Base-by-base conservation (phyloP, 1,284 basidiomycete species). In the Ceratobasidium papillatum region DNA sequence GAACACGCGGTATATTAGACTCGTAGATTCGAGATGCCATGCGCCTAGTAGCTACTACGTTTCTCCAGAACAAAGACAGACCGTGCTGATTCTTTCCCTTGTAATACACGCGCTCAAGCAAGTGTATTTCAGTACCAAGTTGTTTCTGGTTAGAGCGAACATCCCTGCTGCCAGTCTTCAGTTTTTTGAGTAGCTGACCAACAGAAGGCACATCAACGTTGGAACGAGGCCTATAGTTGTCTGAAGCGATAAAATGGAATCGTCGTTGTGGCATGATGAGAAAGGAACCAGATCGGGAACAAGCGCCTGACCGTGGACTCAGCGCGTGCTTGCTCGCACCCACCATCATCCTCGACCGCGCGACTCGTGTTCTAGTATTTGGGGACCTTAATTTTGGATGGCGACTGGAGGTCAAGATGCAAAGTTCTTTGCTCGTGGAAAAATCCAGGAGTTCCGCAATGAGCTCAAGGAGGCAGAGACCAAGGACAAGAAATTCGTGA, bases 401-500 rank as follows among this genome's bases (percentile, higher is more conserved):
- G 71, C 77, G 51, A 72, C 77, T 54, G 76, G 75, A 41, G 91
- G 92, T 74, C 92, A 94, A 84, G 93, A 94, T 87, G 93, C 92
- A 64, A 94, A 94, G 80, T 94, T 94, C 87, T 94, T 94, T 80
- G 89, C 94, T 80, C 88, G 95, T 78, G 94, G 94, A 77, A 96
- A 96, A 86, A 94, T 94, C 78, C 94, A 95, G 87, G 95, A 95
- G 81, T 80, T 85, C 25, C 80, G 83, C 52, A 81, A 78, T 77
- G 96, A 98, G 83, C 87, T 98, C 61, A 93, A 95, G 81, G 92
- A 92, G 74, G 91, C 94, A 7, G 93, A 94, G 81, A 87, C 91
- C 77, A 95, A 95, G 84, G 96, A 98, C 87, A 98, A 98, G 87
- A 96, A 95, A 79, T 98, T 89, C 78, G 84, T 89, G 78, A 95